Evolutionary conservation across 2,329 filamentous ascomycete genomes (phyloP).

Genomic region (Arthrobotrys pseudoclavata): DNA sequence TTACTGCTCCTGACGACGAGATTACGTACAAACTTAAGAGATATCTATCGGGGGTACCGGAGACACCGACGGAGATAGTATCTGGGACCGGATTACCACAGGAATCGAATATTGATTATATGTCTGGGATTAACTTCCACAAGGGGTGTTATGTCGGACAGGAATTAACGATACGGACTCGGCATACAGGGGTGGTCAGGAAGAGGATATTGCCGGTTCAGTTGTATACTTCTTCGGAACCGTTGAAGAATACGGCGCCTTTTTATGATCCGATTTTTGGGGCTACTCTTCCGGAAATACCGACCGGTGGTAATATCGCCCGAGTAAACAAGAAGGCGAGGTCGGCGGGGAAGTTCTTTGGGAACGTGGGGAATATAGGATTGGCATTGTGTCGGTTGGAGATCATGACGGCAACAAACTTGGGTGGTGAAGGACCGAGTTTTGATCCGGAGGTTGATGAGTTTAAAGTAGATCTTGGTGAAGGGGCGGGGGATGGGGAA

Average conservation of each 20-base stretch:
- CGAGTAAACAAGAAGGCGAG: conserved; percentile 72
- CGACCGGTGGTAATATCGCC: conserved; percentile 70
- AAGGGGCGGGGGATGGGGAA: conserved; percentile 65
- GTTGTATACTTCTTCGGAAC: conserved; percentile 71
- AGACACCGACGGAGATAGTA: conserved; percentile 84
- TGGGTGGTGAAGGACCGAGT: conserved; percentile 76
- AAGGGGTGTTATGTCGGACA: conserved; percentile 99
- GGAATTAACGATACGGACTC: conserved; percentile 94
- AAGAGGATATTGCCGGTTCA: conserved; percentile 88
- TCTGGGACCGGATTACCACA: conserved; percentile 81
- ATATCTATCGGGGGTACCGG: conserved; percentile 83
- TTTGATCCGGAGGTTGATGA: conserved; percentile 71
- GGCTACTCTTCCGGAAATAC: conserved; percentile 63
- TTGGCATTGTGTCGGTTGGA: conserved; percentile 88
- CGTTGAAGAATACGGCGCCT: conserved; percentile 46
- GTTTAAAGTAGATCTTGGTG: conserved; percentile 70
- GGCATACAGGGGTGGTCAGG: conserved; percentile 91
- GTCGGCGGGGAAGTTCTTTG: conserved; percentile 83
- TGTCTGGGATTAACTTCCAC: conserved; percentile 87
- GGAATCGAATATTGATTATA: conserved; percentile 89
- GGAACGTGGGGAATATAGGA: conserved; percentile 85
- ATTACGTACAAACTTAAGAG: conserved; percentile 80
- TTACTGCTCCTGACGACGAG: conserved; percentile 67
- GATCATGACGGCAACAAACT: conserved; percentile 84
- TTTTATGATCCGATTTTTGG: conserved; percentile 51